Conservation (phyloP, 352 stramenopile genomes). For the Phytopythium litorale region DNA sequence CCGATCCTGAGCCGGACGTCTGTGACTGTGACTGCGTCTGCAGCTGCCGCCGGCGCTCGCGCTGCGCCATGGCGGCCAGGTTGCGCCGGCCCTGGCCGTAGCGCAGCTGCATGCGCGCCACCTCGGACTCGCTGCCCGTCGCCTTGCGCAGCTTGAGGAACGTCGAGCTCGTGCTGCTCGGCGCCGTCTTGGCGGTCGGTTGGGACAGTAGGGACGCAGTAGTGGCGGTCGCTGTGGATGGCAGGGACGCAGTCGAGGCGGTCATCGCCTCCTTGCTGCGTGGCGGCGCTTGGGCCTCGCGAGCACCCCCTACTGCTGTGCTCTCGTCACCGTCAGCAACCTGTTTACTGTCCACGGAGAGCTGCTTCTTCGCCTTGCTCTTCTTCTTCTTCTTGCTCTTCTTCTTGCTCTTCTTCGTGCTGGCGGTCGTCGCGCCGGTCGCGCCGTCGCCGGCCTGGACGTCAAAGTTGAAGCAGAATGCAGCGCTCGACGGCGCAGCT, state of each 20-base stretch:
- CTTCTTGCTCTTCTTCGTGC: slow-evolving; percentile 13
- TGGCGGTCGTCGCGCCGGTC: neutral
- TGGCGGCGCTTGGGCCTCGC: neutral
- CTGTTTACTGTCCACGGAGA: neutral
- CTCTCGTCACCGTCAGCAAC: neutral
- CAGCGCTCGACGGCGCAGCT: neutral
- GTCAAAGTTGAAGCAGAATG: slow-evolving; percentile 55
- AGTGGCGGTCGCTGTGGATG: neutral
- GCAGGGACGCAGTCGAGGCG: neutral
- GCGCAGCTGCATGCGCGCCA: slow-evolving; percentile 67
- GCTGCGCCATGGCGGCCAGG: slow-evolving; percentile 41
- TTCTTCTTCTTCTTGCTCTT: slow-evolving; percentile 28
- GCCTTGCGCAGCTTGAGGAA: slow-evolving; percentile 62
- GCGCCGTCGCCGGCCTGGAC: slow-evolving; percentile 8
- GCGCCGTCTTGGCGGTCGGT: neutral
- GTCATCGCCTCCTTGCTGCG: neutral
- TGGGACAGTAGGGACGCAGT: too few relatives aligned
- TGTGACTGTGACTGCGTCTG: neutral
- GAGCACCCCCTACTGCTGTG: neutral
- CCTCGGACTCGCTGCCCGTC: slow-evolving; percentile 57
- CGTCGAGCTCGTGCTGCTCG: slow-evolving; percentile 17
- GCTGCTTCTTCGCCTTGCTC: slow-evolving; percentile 17
- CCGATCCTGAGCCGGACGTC: neutral
- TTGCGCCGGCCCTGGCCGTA: slow-evolving; percentile 63
- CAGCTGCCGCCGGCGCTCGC: slow-evolving; percentile 30